Conservation (phyloP, 2,329 filamentous ascomycete genomes). For the Coleophoma cylindrospora region DNA sequence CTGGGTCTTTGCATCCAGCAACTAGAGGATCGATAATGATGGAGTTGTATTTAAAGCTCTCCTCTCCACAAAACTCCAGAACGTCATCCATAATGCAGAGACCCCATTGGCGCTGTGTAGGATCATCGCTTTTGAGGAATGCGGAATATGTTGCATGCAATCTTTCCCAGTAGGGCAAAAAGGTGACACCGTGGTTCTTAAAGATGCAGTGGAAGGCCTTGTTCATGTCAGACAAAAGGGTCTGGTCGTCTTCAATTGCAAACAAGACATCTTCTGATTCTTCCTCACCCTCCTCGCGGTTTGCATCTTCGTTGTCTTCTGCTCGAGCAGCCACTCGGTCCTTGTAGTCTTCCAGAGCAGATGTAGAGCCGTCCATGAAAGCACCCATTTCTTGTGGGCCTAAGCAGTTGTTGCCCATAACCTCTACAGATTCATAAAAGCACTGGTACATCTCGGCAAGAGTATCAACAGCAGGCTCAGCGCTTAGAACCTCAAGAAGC, state of each 20-base stretch:
- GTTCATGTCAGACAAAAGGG: conserved; percentile 97
- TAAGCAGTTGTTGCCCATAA: conserved; percentile 81
- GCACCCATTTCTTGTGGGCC: conserved; percentile 72
- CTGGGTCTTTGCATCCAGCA: conserved; percentile 77
- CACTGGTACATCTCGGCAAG: conserved; percentile 99
- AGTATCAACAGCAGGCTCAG: conserved; percentile 92
- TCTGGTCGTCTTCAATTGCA: conserved; percentile 96
- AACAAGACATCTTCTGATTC: conserved; percentile 81
- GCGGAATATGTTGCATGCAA: conserved; percentile 79
- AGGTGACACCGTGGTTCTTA: conserved; percentile 85
- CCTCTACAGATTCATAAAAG: conserved; percentile 97
- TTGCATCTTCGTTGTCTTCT: conserved; percentile 70
- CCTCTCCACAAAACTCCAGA: conserved; percentile 88
- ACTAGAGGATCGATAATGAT: conserved; percentile 85
- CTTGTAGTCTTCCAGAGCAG: conserved; percentile 89
- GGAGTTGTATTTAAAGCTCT: conserved; percentile 80
- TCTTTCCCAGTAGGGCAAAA: conserved; percentile 83
- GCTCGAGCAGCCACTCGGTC: conserved; percentile 74
- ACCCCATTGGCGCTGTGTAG: conserved; percentile 97
- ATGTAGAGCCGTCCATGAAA: conserved; percentile 83
- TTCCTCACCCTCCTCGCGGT: conserved; percentile 85
- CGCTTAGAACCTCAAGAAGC: conserved; percentile 85
- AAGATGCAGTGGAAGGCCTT: conserved; percentile 99
- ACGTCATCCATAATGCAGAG: conserved; percentile 98
- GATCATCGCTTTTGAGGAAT: conserved; percentile 76